These are phyloP conservation scores for Thraustochytrium striatum DNA, from an alignment of 352 stramenopile species.

Conservation along the genomic window DNA sequence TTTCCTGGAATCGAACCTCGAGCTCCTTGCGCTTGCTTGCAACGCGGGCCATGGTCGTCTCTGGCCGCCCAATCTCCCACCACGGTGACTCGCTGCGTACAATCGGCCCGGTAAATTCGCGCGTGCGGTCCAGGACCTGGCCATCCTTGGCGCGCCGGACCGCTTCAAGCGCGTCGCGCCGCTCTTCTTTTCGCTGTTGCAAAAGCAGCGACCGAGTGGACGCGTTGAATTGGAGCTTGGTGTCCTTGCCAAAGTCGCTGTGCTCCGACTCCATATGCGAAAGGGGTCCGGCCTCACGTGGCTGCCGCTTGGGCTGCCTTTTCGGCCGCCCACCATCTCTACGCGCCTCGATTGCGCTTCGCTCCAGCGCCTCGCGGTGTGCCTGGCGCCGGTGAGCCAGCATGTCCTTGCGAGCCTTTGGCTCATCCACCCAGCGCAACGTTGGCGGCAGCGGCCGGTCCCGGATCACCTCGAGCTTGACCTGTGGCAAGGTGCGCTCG, in stretches of 20 bases:
- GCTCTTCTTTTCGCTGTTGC: neutral
- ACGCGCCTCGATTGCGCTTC: neutral
- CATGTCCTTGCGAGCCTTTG: neutral
- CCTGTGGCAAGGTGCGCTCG: too few species aligned
- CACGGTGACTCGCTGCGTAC: neutral
- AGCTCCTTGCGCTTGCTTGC: neutral
- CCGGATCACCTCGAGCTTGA: conserved; percentile 10
- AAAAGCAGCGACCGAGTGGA: neutral
- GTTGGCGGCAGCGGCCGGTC: neutral
- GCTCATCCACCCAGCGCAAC: conserved; percentile 1
- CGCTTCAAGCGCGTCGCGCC: conserved; percentile 10
- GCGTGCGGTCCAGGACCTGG: neutral
- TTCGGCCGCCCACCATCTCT: neutral
- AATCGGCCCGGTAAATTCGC: conserved; percentile 20
- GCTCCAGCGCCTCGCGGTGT: neutral
- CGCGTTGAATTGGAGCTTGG: conserved; percentile 3
- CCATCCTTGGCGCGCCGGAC: neutral
- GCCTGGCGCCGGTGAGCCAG: neutral
- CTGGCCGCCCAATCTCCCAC: conserved; percentile 15
- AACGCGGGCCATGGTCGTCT: neutral
- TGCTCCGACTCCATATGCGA: conserved; percentile 13
- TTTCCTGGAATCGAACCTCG: neutral
- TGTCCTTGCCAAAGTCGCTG: neutral
- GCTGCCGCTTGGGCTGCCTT: neutral
- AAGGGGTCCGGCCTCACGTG: neutral